Base-by-base conservation (phyloP, 208 protist species). In the Paratrypanosoma confusum region DNA sequence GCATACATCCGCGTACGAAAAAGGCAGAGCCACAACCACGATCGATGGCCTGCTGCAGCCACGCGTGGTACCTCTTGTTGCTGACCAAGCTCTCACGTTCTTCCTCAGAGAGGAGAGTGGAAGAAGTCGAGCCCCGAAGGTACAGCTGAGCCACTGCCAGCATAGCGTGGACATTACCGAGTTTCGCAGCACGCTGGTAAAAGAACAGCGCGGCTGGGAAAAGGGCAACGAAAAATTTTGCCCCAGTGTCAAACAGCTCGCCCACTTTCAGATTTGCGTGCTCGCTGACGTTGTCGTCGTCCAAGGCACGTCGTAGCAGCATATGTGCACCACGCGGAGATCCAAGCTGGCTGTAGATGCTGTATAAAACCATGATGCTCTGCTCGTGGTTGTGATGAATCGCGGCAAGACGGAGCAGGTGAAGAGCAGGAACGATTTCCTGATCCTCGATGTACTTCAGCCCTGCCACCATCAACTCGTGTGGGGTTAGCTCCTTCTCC, bases 171-270 rank as follows among this genome's bases (percentile, higher is more conserved):
- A 83, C 73, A 52, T 65, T 71, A 14, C 85, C 85, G 16, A 75
- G 62, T 41, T 71, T 50, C 17, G 85, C 85, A 20, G 85, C 85
- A 27, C 81, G 85, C 62, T 93, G 78, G 63, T 86, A 90, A 49
- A 90, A 93, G 62, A 83, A 79, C 21, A 93, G 22, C 3, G 85
- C 81, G 16, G 78, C 80, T 6, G 81, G 79, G 58, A 93, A 90
- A 24, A 90, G 52, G 1, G 85, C 81, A 7, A 85, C 63, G 43
- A 93, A 90, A 65, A 85, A 60, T 29, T 74, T 66, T 5, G 69
- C 73, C 3, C 81, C 85, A n/a, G 67, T 46, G 59, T 90, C 81
- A 65, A 88, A 90, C 25, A 87, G 57, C 66, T 90, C 75, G 33
- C 75, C 85, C 11, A 90, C 48, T 44, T 81, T 80, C 20, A 82